Evolutionary conservation across 805 yeast species (phyloP).

Genomic region (Metschnikowia orientalis): DNA sequence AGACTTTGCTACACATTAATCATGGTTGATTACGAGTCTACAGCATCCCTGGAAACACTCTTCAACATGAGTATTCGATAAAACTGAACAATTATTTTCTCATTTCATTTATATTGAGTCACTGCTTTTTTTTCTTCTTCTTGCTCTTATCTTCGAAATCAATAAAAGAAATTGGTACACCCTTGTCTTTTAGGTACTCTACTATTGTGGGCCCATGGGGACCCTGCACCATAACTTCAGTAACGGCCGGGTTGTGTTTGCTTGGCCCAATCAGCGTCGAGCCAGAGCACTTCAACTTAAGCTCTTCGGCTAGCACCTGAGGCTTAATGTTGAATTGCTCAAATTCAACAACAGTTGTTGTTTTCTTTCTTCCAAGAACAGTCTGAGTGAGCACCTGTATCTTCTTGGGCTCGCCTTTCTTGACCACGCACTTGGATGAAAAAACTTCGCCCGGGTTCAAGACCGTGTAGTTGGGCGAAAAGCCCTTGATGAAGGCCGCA

Average conservation of each 20-base stretch:
- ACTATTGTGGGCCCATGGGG: conserved; percentile 65
- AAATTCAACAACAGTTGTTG: conserved; percentile 68
- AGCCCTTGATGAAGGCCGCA: conserved; percentile 42
- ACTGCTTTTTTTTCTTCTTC: conserved; percentile 40
- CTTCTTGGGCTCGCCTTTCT: conserved; percentile 64
- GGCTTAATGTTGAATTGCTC: conserved; percentile 66
- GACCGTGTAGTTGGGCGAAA: conserved; percentile 48
- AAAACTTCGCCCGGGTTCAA: conserved; percentile 40
- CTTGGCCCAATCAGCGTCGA: conserved; percentile 71
- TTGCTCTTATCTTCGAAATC: conserved; percentile 59
- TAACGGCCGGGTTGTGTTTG: conserved; percentile 47
- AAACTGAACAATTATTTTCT: not conserved
- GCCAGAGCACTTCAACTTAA: conserved; percentile 82
- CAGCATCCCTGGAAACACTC: no score
- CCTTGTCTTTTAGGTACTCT: conserved; percentile 55
- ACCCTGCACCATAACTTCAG: conserved; percentile 86
- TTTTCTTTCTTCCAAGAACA: conserved; percentile 75
- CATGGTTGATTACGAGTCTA: no score
- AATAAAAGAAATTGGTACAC: conserved; percentile 65
- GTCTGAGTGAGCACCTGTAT: conserved; percentile 65
- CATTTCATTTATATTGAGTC: conserved; percentile 1
- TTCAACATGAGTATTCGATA: conserved; percentile 1
- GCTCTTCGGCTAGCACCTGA: conserved; percentile 58
- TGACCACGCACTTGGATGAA: conserved; percentile 7
- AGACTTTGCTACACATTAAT: no score